Conservation (phyloP, 2,329 filamentous ascomycete genomes). For the Elsinoe ampelina region DNA sequence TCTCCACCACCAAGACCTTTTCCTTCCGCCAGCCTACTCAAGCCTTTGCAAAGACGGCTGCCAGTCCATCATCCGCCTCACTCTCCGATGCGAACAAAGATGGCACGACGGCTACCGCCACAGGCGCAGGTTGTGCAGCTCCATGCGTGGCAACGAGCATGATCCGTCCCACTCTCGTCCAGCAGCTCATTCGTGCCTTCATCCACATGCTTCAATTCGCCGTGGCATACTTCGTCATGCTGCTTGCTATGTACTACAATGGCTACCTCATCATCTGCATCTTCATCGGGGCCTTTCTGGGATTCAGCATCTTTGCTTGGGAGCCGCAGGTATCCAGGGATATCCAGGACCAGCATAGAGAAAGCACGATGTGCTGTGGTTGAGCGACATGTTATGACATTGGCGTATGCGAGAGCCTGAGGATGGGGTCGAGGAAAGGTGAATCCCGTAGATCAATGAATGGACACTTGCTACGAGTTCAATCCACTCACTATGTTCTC, state of each 20-base stretch:
- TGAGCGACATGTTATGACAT: not conserved
- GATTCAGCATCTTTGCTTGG: constrained; percentile 66
- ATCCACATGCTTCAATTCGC: constrained; percentile 64
- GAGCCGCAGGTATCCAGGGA: constrained; percentile 30
- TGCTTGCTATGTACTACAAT: constrained; percentile 57
- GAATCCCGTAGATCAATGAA: not conserved
- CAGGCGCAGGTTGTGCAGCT: not conserved
- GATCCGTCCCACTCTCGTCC: constrained; percentile 47
- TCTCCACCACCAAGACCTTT: not conserved
- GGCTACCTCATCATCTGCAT: constrained; percentile 73
- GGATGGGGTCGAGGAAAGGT: too few species aligned
- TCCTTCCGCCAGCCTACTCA: constrained; percentile 1
- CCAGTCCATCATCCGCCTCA: not conserved
- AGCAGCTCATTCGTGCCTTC: constrained; percentile 58
- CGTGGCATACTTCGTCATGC: constrained; percentile 71
- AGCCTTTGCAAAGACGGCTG: not conserved
- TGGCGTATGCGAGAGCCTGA: too few species aligned
- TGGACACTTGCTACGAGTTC: not conserved
- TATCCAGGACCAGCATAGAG: not conserved
- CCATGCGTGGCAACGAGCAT: not conserved
- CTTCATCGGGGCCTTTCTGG: constrained; percentile 65
- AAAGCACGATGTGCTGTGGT: constrained; percentile 8
- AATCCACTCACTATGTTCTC: too few species aligned
- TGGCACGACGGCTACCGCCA: not conserved
- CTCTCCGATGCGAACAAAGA: not conserved